Evolutionary conservation across 2,329 filamentous ascomycete species (phyloP), one percentile per base, ranked within the genome.

Genomic region (Botrytis porri): DNA sequence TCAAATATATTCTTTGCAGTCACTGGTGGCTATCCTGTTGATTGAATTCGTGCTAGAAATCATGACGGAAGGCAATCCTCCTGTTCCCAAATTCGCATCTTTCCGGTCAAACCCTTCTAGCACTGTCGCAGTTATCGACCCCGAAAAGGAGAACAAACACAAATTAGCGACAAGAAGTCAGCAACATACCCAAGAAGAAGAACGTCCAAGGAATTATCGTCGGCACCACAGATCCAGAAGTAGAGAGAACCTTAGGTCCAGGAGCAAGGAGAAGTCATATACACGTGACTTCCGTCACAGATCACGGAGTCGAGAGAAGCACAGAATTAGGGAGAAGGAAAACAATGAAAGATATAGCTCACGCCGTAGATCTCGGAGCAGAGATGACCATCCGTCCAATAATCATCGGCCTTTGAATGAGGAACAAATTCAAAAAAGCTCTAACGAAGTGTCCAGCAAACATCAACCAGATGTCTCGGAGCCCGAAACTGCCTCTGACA

Each of bases 11-110:
- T 62, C 1, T 57, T 57, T 37, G n/a, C 20, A n/a, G 32, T 35
- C 22, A 45, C 45, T 62, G 67, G 32, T 45, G 9, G 18, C 10
- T n/a, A 61, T 29, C 48, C 43, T 25, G n/a, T 72, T 20, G 69
- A 43, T 41, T 6, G 6, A 70, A 39, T 29, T 57, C 9, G 16
- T 41, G 48, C 5, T 41, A 14, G 35, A 70, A 5, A 71, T 12
- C 1, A 80, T 80, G 78, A 75, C 79, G 41, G 77, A 78, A 57
- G 65, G 76, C 48, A 77, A 74, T 51, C 59, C 82, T 74, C 75
- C 80, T 59, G 84, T 92, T 35, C 92, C 93, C 16, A 93, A 90
- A 77, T 95, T 95, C 79, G 85, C 88, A 32, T 95, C 92, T 75
- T 95, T 95, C 84, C 90, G 87, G 76, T 88, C 87, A 74, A 87